Conservation (phyloP, 192 early-diverging fungal species). For the Gaertneriomyces semiglobifer region DNA sequence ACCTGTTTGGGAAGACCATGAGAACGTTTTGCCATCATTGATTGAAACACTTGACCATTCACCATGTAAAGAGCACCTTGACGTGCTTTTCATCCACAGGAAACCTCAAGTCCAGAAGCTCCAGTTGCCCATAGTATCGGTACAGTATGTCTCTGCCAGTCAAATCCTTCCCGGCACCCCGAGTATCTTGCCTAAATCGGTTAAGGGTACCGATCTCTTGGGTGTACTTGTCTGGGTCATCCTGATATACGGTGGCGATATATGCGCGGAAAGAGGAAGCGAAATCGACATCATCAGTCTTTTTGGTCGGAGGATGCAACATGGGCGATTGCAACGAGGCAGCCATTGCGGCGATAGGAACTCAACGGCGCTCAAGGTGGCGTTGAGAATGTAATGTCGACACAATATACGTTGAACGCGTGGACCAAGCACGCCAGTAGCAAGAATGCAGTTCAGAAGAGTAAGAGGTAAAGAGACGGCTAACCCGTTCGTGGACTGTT, state of each 20-base stretch:
- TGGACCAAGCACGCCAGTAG: too few species aligned
- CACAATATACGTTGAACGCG: too few species aligned
- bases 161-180: slow-evolving; percentile 88
- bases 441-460: too few species aligned
- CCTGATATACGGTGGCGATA: slow-evolving; percentile 80
- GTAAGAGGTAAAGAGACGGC: too few species aligned
- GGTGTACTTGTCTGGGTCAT: slow-evolving; percentile 88
- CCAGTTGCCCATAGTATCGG: slow-evolving; percentile 95
- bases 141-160: slow-evolving; percentile 93
- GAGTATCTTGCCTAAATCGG: slow-evolving; percentile 91
- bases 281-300: slow-evolving; percentile 91
- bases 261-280: slow-evolving; percentile 76
- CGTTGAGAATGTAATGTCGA: too few species aligned
- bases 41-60: not conserved
- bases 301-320: slow-evolving; percentile 66
- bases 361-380: not conserved
- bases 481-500: too few species aligned
- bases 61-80: slow-evolving; percentile 90
- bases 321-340: slow-evolving; percentile 12
- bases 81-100: slow-evolving; percentile 89
- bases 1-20: slow-evolving; percentile 24
- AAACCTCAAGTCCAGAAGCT: slow-evolving; percentile 89
- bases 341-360: slow-evolving; percentile 1
- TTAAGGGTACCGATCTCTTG: slow-evolving; percentile 80
- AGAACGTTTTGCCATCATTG: not conserved